phyloP scores from a whole-genome alignment of 2,329 filamentous ascomycete species.

The Microdochium paspali region DNA sequence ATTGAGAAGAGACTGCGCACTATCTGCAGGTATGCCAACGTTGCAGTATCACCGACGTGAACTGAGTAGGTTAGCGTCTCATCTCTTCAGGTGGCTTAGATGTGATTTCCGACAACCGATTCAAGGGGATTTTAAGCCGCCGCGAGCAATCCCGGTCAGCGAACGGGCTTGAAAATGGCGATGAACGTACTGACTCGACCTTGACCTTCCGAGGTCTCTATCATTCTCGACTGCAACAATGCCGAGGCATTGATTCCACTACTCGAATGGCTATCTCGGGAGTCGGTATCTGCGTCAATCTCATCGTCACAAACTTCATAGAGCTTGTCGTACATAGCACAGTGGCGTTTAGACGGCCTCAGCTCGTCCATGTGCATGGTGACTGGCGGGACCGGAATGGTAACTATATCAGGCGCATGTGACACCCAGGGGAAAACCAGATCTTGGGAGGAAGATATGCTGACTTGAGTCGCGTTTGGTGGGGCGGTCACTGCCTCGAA shows the following conservation, averaged over 20 bases:
- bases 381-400: slow-evolving; percentile 7
- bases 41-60: slow-evolving; percentile 55
- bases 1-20: slow-evolving; percentile 51
- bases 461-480: not conserved
- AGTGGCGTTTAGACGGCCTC: slow-evolving; percentile 9
- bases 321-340: too few species aligned
- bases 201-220: not conserved
- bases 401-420: not conserved
- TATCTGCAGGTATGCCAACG: slow-evolving; percentile 49
- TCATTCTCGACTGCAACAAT: not conserved
- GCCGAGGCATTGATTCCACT: not conserved
- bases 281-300: not conserved
- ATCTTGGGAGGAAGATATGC: not conserved
- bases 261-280: not conserved
- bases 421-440: not conserved
- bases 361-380: slow-evolving; percentile 14
- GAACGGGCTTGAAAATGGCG: not conserved
- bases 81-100: not conserved
- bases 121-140: too few species aligned
- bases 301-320: not conserved
- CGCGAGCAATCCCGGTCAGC: not conserved
- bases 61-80: slow-evolving; percentile 22
- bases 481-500: slow-evolving; percentile 13
- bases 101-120: too few species aligned
- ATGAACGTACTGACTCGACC: not conserved